These are phyloP conservation scores for Solanum clarkiae DNA, from an alignment of 257 asterid species.

Conservation along the genomic window DNA sequence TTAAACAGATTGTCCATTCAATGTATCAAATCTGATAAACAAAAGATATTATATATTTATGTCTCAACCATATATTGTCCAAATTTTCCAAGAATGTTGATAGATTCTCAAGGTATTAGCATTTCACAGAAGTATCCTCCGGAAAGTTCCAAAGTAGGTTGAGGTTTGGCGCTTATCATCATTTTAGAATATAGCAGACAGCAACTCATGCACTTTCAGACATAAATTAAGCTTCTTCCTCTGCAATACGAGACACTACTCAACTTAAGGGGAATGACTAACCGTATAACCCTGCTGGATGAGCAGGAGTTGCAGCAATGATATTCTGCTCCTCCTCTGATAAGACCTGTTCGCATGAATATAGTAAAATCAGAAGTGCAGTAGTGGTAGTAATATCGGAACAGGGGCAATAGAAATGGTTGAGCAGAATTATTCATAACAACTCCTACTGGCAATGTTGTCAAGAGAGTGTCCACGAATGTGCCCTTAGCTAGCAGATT, in stretches of 20 bases:
- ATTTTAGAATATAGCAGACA: background rate
- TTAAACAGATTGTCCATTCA: background rate
- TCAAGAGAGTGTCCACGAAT: conserved; percentile 58
- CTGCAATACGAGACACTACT: background rate
- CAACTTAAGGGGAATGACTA: conserved; percentile 10
- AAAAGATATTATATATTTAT: background rate
- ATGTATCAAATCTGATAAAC: background rate
- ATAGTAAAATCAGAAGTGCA: background rate
- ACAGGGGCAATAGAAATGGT: background rate
- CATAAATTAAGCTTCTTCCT: background rate
- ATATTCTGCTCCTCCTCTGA: conserved; percentile 77
- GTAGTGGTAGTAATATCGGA: background rate
- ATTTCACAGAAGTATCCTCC: background rate
- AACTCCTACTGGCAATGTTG: conserved; percentile 59
- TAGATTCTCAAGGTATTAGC: background rate
- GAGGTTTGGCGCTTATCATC: background rate
- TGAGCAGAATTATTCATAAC: background rate
- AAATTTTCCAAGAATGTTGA: background rate
- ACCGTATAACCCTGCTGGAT: conserved; percentile 89
- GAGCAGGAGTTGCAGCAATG: conserved; percentile 89
- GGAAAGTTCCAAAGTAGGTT: background rate
- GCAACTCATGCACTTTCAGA: background rate
- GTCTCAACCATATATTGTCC: background rate
- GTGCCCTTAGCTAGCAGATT: conserved; percentile 46
- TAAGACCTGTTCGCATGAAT: conserved; percentile 34